Percentiles rank a stretch among this genome's conserved stretches.
Evolutionary conservation across 2,329 filamentous ascomycete species (phyloP).

Genomic region (Blumeriella jaapii): DNA sequence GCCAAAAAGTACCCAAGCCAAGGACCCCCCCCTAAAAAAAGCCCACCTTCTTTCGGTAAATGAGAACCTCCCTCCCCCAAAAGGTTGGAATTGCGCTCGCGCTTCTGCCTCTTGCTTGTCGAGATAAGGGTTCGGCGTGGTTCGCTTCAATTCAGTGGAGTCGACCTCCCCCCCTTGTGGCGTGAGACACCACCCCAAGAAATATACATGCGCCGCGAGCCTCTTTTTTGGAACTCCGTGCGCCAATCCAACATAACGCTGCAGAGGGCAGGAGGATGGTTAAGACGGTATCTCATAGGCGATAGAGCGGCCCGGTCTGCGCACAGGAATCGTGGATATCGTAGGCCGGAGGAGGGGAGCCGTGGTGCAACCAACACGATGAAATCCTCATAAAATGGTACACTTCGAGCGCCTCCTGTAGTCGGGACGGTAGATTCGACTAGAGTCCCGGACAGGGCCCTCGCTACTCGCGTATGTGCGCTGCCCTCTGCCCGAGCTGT

Average conservation of each 20-base stretch:
- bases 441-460: constrained; percentile 18
- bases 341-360: constrained; percentile 10
- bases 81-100: too few relatives aligned
- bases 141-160: too few relatives aligned
- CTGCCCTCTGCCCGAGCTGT: constrained; percentile 17
- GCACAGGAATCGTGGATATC: constrained; percentile 17
- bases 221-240: constrained; percentile 28
- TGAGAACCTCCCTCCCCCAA: too few relatives aligned
- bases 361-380: constrained; percentile 3
- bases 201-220: constrained; percentile 23
- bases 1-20: too few relatives aligned
- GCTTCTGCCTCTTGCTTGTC: too few relatives aligned
- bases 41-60: too few relatives aligned
- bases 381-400: constrained; percentile 27
- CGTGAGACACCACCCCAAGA: not conserved
- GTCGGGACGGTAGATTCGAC: constrained; percentile 22
- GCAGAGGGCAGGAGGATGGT: constrained; percentile 12
- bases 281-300: constrained; percentile 5
- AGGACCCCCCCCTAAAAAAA: too few relatives aligned
- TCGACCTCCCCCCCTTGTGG: too few relatives aligned
- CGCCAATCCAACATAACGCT: constrained; percentile 23
- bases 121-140: too few relatives aligned
- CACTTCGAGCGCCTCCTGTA: constrained; percentile 20
- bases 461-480: constrained; percentile 17
- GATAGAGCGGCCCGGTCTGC: too few relatives aligned